Percentiles rank a stretch among this genome's conserved stretches.
Conservation (phyloP, 495 filamentous ascomycete genomes). For the Pseudoneurospora amorphoporcata region DNA sequence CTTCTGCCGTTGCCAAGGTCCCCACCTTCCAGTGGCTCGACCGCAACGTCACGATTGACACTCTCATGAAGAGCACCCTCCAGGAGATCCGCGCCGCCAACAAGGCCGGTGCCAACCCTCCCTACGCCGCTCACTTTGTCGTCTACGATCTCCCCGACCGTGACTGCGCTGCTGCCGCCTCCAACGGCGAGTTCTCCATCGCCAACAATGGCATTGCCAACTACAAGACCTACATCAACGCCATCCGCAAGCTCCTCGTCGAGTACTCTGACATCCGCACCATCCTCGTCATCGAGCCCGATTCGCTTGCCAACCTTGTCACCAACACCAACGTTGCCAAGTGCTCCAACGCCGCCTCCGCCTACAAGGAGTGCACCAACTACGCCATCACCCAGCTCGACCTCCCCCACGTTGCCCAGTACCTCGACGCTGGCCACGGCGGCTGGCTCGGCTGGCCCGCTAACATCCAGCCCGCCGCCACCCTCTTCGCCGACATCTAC, state of each 20-base stretch:
- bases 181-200: conserved; percentile 63
- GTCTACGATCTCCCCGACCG: conserved; percentile 70
- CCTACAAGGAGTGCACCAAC: conserved; percentile 57
- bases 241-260: conserved; percentile 46
- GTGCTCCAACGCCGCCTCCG: conserved; percentile 49
- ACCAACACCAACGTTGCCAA: conserved; percentile 60
- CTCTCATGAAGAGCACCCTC: conserved; percentile 41
- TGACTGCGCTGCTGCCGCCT: conserved; percentile 66
- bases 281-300: conserved; percentile 57
- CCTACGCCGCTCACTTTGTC: conserved; percentile 39
- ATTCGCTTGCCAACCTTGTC: conserved; percentile 70
- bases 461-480: conserved; percentile 61
- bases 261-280: conserved; percentile 44
- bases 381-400: conserved; percentile 63
- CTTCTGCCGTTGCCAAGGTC: conserved; percentile 51
- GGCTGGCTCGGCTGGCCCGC: conserved; percentile 79
- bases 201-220: conserved; percentile 43
- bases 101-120: conserved; percentile 37
- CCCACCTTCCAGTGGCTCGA: conserved; percentile 66
- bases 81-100: conserved; percentile 46
- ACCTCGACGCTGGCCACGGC: conserved; percentile 70
- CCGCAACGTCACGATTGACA: conserved; percentile 46
- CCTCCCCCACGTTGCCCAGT: conserved; percentile 71
- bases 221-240: conserved; percentile 67
- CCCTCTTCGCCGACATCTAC: conserved; percentile 57